A percentile compares a stretch with the other conserved stretches of the same genome.
phyloP scores from a whole-genome alignment of 371 early-diverging fungal genomes.

The Syncephalis fuscata region DNA sequence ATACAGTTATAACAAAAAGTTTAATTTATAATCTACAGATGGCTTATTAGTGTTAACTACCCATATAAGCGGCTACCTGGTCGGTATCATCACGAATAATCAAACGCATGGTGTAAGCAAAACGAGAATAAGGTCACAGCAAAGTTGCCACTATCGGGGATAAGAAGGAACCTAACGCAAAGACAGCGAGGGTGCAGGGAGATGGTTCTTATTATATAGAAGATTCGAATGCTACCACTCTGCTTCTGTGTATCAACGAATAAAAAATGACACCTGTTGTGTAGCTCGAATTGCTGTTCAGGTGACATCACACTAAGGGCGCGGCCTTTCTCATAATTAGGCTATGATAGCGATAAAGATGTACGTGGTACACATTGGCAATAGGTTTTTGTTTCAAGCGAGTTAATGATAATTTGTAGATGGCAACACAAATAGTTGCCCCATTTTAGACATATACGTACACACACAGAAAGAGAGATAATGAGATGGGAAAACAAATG shows the following conservation, averaged over 20 bases:
- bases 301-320: not conserved
- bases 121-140: too few relatives aligned
- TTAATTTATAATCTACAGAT: not conserved
- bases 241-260: not conserved
- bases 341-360: too few relatives aligned
- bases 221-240: too few relatives aligned
- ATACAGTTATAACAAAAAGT: not conserved
- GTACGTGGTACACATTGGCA: too few relatives aligned
- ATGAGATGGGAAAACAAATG: too few relatives aligned
- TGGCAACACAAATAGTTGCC: too few relatives aligned
- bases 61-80: conserved; percentile 39
- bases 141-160: not conserved
- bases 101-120: conserved; percentile 32
- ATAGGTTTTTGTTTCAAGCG: too few relatives aligned
- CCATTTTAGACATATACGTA: too few relatives aligned
- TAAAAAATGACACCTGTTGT: not conserved
- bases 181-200: not conserved
- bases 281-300: not conserved
- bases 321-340: too few relatives aligned
- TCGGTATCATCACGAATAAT: conserved; percentile 50
- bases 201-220: too few relatives aligned
- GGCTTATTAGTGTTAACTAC: conserved; percentile 14
- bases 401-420: too few relatives aligned
- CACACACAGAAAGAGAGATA: too few relatives aligned
- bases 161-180: not conserved